phyloP scores from a whole-genome alignment of 2,329 filamentous ascomycete species.

The Escovopsis weberi region DNA sequence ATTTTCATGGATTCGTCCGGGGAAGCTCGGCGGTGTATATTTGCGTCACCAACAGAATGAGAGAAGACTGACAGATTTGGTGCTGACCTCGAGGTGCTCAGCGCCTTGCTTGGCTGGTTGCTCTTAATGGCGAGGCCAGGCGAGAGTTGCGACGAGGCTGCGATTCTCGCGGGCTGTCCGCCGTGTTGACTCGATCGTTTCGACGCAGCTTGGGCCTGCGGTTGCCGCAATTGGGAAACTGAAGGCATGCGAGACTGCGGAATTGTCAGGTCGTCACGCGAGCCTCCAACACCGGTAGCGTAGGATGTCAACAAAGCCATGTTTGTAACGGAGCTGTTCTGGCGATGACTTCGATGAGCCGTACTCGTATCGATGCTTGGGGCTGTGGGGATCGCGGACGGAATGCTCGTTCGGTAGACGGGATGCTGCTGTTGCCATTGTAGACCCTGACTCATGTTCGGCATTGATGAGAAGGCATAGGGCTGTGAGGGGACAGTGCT shows the following conservation, averaged over 20 bases:
- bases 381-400: constrained; percentile 26
- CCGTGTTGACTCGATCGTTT: constrained; percentile 40
- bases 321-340: constrained; percentile 25
- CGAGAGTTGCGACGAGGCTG: constrained; percentile 19
- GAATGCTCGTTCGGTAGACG: constrained; percentile 33
- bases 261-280: constrained; percentile 38
- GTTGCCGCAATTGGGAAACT: constrained; percentile 28
- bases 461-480: constrained; percentile 63
- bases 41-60: constrained; percentile 51
- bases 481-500: constrained; percentile 51
- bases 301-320: constrained; percentile 23
- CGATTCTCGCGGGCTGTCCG: constrained; percentile 22
- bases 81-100: constrained; percentile 17
- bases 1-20: constrained; percentile 61
- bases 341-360: constrained; percentile 13
- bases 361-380: constrained; percentile 11
- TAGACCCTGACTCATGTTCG: constrained; percentile 41
- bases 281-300: constrained; percentile 24
- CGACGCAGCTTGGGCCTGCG: constrained; percentile 21
- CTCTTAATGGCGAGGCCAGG: constrained; percentile 13
- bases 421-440: constrained; percentile 35
- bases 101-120: constrained; percentile 17
- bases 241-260: constrained; percentile 27
- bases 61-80: constrained; percentile 36
- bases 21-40: constrained; percentile 40